Conservation (phyloP, 1,284 basidiomycete genomes). For the Schizophyllum amplum region DNA sequence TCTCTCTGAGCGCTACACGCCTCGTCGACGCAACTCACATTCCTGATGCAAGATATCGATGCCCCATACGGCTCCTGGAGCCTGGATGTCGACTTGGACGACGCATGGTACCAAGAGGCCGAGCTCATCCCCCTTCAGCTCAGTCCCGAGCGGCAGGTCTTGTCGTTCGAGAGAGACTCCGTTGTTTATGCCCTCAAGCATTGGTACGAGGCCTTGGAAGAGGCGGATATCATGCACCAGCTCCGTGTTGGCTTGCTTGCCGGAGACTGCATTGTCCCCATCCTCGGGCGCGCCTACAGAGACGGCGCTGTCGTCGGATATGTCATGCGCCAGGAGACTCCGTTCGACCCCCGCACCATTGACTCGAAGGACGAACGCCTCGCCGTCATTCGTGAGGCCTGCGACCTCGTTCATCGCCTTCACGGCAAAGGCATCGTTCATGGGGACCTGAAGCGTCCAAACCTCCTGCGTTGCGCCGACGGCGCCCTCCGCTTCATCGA, state of each 20-base stretch:
- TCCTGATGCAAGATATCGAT: not conserved
- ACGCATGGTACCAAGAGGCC: not conserved
- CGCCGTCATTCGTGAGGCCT: constrained; percentile 1
- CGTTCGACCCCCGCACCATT: not conserved
- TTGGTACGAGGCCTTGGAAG: not conserved
- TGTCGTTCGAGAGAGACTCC: not conserved
- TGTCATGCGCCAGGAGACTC: constrained; percentile 4
- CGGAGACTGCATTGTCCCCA: constrained; percentile 5
- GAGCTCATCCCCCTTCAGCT: not conserved
- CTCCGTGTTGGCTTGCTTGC: not conserved
- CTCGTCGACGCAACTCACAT: not conserved
- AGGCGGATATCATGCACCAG: not conserved
- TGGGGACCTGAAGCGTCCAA: constrained; percentile 6
- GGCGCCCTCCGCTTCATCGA: constrained; percentile 4
- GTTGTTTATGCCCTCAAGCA: not conserved
- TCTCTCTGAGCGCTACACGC: not conserved
- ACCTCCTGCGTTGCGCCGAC: constrained; percentile 4
- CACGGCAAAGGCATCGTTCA: constrained; percentile 7
- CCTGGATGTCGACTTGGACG: not conserved
- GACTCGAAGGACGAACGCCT: constrained; percentile 5
- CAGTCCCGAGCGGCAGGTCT: not conserved
- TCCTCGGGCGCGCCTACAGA: constrained; percentile 2
- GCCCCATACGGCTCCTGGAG: not conserved
- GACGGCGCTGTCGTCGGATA: not conserved
- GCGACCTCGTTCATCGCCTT: constrained; percentile 4